Percentiles rank a stretch among this genome's conserved stretches.
phyloP scores from a whole-genome alignment of 2,329 filamentous ascomycete species.

The Lecanicillium sp. region DNA sequence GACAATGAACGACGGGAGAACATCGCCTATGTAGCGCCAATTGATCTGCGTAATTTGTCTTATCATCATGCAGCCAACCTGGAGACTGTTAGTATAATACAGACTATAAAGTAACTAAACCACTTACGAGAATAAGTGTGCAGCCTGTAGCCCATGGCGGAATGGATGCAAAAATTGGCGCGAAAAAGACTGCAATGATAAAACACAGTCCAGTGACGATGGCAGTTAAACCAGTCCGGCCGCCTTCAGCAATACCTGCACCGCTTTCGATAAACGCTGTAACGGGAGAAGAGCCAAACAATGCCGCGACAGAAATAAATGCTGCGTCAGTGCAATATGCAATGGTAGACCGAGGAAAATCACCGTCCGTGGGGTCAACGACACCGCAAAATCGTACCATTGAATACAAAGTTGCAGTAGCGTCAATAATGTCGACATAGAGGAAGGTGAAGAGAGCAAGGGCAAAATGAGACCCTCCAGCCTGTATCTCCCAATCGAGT shows the following conservation, averaged over 20 bases:
- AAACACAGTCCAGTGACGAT: slow-evolving; percentile 64
- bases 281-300: slow-evolving; percentile 62
- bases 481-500: slow-evolving; percentile 56
- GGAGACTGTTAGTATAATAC: not conserved
- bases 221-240: slow-evolving; percentile 63
- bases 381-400: slow-evolving; percentile 69
- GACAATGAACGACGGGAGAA: slow-evolving; percentile 67
- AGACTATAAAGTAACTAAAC: too few relatives aligned
- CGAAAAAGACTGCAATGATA: slow-evolving; percentile 64
- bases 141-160: slow-evolving; percentile 72
- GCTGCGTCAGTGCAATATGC: slow-evolving; percentile 68
- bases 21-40: slow-evolving; percentile 69
- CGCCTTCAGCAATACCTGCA: slow-evolving; percentile 68
- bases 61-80: slow-evolving; percentile 72
- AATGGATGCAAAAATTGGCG: slow-evolving; percentile 68
- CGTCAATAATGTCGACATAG: slow-evolving; percentile 73
- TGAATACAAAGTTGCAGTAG: slow-evolving; percentile 70
- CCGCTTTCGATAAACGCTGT: slow-evolving; percentile 71
- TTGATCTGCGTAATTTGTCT: slow-evolving; percentile 67
- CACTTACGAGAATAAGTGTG: slow-evolving; percentile 57
- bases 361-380: slow-evolving; percentile 57
- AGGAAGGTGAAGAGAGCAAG: slow-evolving; percentile 69
- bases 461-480: slow-evolving; percentile 52
- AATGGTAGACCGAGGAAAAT: slow-evolving; percentile 77
- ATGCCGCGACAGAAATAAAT: slow-evolving; percentile 61